These are phyloP conservation scores for Climacium dendroides DNA, from an alignment of 225 moss, liverwort and hornwort species.

Conservation along the genomic window DNA sequence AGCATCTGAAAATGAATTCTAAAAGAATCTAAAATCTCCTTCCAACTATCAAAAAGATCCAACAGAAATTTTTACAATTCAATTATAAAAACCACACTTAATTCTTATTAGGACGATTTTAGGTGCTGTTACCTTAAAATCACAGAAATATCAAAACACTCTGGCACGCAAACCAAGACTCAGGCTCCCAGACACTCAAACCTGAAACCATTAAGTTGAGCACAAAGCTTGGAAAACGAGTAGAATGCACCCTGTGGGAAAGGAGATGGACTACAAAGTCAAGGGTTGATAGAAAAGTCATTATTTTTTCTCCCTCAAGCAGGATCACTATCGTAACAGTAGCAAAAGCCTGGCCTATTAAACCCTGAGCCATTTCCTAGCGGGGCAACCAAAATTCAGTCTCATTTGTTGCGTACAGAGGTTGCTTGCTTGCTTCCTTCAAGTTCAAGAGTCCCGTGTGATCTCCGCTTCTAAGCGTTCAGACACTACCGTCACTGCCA, in stretches of 20 bases:
- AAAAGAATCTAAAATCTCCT: not conserved
- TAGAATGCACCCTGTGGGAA: not conserved
- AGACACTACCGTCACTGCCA: not conserved
- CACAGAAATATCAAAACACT: not conserved
- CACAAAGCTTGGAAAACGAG: not conserved
- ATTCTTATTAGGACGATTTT: not conserved
- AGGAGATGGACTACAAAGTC: not conserved
- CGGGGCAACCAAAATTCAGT: not conserved
- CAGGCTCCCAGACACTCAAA: not conserved
- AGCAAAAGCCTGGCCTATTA: constrained; percentile 32
- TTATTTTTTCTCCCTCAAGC: not conserved
- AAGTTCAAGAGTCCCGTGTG: not conserved
- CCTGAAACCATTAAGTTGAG: not conserved
- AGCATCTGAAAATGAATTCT: not conserved
- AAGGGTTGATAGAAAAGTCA: not conserved
- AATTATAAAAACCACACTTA: not conserved
- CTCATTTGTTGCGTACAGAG: not conserved
- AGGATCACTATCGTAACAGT: not conserved
- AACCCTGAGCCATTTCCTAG: constrained; percentile 21
- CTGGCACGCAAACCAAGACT: not conserved
- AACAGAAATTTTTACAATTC: not conserved
- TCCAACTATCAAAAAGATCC: not conserved
- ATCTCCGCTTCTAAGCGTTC: not conserved
- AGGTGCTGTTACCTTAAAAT: not conserved
- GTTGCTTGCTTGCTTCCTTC: not conserved